Evolutionary conservation across 208 protist genomes (phyloP).

Genomic region (Wallacemonas sp.): DNA sequence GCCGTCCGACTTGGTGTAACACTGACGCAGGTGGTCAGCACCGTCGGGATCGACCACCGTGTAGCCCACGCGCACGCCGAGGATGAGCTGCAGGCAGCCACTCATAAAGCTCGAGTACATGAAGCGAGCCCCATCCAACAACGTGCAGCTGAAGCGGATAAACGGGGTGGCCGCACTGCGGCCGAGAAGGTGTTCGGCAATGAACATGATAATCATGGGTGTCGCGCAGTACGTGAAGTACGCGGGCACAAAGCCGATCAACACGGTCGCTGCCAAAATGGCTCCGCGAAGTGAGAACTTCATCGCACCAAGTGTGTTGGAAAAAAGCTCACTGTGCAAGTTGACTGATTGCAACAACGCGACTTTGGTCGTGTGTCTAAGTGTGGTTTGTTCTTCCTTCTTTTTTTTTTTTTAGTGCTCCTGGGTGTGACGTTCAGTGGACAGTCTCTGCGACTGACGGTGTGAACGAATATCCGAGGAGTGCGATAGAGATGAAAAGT

Average conservation of each 20-base stretch:
- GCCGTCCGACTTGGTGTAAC: slow-evolving; percentile 12
- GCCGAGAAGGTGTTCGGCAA: slow-evolving; percentile 34
- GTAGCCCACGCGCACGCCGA: slow-evolving; percentile 59
- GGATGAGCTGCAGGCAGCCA: slow-evolving; percentile 43
- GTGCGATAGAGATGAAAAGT: no score
- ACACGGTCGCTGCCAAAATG: slow-evolving; percentile 16
- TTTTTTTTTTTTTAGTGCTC: not conserved
- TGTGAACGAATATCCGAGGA: no score
- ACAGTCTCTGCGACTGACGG: no score
- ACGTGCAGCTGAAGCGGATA: slow-evolving; percentile 18
- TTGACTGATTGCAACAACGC: no score
- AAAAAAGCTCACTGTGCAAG: no score
- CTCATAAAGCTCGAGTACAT: slow-evolving; percentile 46
- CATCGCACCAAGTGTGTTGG: no score
- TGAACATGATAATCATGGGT: slow-evolving; percentile 17
- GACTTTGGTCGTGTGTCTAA: no score
- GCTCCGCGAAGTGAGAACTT: slow-evolving; percentile 35
- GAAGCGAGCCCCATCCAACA: slow-evolving; percentile 31
- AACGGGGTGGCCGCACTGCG: slow-evolving; percentile 5
- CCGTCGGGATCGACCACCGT: slow-evolving; percentile 57
- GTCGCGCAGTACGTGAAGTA: slow-evolving; percentile 23
- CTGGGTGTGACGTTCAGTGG: not conserved
- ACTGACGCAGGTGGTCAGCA: slow-evolving; percentile 30
- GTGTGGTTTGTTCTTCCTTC: not conserved
- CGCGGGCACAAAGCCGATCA: slow-evolving; percentile 12